A percentile compares a stretch with the other conserved stretches of the same genome.
Evolutionary conservation across 495 filamentous ascomycete genomes (phyloP).

Genomic region (Aspergillus bertholletiae): DNA sequence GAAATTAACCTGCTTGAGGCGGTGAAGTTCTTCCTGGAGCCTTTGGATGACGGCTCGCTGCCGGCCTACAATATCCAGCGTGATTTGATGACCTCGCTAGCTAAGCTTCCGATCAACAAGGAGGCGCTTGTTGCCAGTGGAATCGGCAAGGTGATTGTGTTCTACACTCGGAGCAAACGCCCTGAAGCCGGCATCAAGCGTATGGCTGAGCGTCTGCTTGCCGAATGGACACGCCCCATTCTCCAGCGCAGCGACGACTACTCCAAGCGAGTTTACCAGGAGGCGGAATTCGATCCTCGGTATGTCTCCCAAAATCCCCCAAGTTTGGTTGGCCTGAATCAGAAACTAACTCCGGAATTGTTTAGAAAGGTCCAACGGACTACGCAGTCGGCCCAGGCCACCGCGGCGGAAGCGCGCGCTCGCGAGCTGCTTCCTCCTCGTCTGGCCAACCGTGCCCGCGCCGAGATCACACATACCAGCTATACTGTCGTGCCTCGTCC

Average conservation of each 20-base stretch:
- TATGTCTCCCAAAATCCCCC: slow-evolving; percentile 28
- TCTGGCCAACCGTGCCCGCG: slow-evolving; percentile 67
- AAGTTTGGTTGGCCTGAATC: slow-evolving; percentile 7
- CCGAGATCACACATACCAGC: slow-evolving; percentile 65
- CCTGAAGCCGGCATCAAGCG: slow-evolving; percentile 86
- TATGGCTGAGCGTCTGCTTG: slow-evolving; percentile 81
- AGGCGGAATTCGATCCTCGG: slow-evolving; percentile 56
- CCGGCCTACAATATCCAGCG: slow-evolving; percentile 97
- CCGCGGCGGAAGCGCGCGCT: slow-evolving; percentile 62
- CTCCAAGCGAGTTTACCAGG: slow-evolving; percentile 64
- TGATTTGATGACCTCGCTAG: slow-evolving; percentile 79
- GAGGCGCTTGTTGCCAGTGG: slow-evolving; percentile 85
- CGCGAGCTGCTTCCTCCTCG: slow-evolving; percentile 66
- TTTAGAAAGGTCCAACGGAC: slow-evolving; percentile 45
- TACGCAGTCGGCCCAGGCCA: slow-evolving; percentile 47
- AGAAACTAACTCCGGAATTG: slow-evolving; percentile 12
- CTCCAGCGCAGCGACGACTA: slow-evolving; percentile 91
- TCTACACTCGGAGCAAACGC: slow-evolving; percentile 92
- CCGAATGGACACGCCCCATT: slow-evolving; percentile 96
- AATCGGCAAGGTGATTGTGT: slow-evolving; percentile 91
- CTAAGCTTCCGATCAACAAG: slow-evolving; percentile 80
- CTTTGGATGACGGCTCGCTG: slow-evolving; percentile 84
- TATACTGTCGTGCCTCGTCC: slow-evolving; percentile 78
- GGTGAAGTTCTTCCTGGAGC: slow-evolving; percentile 96
- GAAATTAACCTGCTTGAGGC: slow-evolving; percentile 93